Evolutionary conservation across 2,329 filamentous ascomycete species (phyloP).

Genomic region (Alternaria sp.): DNA sequence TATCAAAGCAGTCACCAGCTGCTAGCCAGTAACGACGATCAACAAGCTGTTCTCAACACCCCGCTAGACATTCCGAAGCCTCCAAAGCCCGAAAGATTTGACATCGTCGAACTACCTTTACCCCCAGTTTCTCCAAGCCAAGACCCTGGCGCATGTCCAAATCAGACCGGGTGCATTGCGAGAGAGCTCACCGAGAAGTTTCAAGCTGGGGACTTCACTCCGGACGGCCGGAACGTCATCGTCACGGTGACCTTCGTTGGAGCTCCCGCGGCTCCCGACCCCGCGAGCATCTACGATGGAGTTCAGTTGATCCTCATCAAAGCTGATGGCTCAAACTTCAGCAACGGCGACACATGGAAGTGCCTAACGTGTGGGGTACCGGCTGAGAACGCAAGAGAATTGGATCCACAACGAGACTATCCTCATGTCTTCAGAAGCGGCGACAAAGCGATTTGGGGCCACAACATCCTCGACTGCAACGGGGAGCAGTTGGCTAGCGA

Average conservation of each 20-base stretch:
- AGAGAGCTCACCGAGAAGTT: constrained; percentile 15
- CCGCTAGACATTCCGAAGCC: background rate
- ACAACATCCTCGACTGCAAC: constrained; percentile 48
- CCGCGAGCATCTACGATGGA: constrained; percentile 52
- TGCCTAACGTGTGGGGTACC: constrained; percentile 56
- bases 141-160: constrained; percentile 44
- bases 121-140: constrained; percentile 44
- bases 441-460: constrained; percentile 43
- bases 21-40: background rate
- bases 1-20: background rate
- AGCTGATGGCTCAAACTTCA: constrained; percentile 45
- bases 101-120: constrained; percentile 46
- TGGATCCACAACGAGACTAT: constrained; percentile 44
- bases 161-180: constrained; percentile 49
- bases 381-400: constrained; percentile 34
- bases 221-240: constrained; percentile 54
- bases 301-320: constrained; percentile 52
- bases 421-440: constrained; percentile 54
- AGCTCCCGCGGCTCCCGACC: constrained; percentile 50
- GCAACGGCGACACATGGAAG: constrained; percentile 57
- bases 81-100: constrained; percentile 18
- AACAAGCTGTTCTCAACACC: background rate
- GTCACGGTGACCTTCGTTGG: constrained; percentile 52
- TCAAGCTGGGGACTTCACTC: constrained; percentile 48
- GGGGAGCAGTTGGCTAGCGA: constrained; percentile 40